These are phyloP conservation scores for Thelonectria rubi DNA, from an alignment of 2,329 filamentous ascomycete species.

Conservation along the genomic window DNA sequence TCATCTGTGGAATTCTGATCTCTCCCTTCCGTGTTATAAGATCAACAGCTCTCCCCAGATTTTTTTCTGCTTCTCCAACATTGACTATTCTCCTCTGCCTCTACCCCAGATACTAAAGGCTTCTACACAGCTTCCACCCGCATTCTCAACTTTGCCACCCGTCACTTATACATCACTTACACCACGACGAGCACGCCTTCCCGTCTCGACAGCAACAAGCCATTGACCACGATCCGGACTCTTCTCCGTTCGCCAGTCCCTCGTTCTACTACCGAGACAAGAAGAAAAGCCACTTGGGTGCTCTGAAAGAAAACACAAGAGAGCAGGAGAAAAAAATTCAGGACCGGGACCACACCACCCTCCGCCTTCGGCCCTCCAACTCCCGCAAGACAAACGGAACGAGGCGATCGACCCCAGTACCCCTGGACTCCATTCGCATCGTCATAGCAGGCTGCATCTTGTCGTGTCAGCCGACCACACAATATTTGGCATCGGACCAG, in stretches of 20 bases:
- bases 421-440: slow-evolving; percentile 19
- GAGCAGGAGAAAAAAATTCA: slow-evolving; percentile 24
- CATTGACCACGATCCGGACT: slow-evolving; percentile 6
- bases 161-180: slow-evolving; percentile 20
- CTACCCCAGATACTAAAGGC: slow-evolving; percentile 17
- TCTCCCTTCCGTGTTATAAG: slow-evolving; percentile 24
- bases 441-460: slow-evolving; percentile 21
- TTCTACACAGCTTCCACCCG: slow-evolving; percentile 15
- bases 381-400: slow-evolving; percentile 22
- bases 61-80: slow-evolving; percentile 16
- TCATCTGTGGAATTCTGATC: slow-evolving; percentile 33
- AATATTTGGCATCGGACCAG: slow-evolving; percentile 12
- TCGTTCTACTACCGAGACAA: slow-evolving; percentile 25
- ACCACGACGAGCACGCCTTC: slow-evolving; percentile 13
- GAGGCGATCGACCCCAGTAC: slow-evolving; percentile 31
- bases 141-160: slow-evolving; percentile 5
- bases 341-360: slow-evolving; percentile 16
- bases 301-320: background rate
- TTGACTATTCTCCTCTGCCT: slow-evolving; percentile 2
- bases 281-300: background rate
- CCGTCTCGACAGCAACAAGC: slow-evolving; percentile 8
- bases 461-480: slow-evolving; percentile 17
- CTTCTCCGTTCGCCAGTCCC: slow-evolving; percentile 18
- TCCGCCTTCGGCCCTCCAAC: slow-evolving; percentile 25
- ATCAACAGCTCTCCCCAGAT: slow-evolving; percentile 24